Evolutionary conservation across 2,329 filamentous ascomycete species (phyloP), one percentile per base, ranked within the genome.

Genomic region (Aureobasidium sp.): DNA sequence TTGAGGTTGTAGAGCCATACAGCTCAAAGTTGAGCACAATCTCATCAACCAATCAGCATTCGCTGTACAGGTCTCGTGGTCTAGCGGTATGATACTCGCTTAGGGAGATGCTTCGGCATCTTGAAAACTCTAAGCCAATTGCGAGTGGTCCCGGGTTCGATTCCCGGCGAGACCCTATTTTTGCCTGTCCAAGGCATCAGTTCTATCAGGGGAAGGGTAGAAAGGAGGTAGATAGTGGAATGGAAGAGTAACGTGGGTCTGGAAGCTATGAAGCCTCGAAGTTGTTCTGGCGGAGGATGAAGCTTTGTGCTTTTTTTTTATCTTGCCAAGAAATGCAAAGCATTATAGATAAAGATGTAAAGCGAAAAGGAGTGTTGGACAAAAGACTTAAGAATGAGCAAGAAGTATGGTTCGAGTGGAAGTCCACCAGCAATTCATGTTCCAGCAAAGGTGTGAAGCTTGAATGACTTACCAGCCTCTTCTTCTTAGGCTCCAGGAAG

Each of bases 61-160:
- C 6, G 13, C 13, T n/a, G 23, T n/a, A 5, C 36, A 53, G 50
- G 50, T 53, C 50, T 41, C 36, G 50, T 53, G 50, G 50, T 53
- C 50, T 53, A 53, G 50, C 50, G 50, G 50, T 53, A 53, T 53
- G 50, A 53, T 53, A 53, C 50, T 53, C 50, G 50, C 50, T 53
- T 53, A 53, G 50, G 50, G 50, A 53, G 50, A 5, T 39, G 50
- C 15, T 17, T 39, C 23, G 0, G 32, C 7, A 39, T 3, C 50
- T 53, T 53, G 50, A 53, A 52, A 53, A 53, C 50, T 53, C 50
- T 53, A 53, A 53, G 50, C 50, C 50, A 12, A 53, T 53, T 53
- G 50, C 50, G 50, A 53, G 50, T 53, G 50, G 50, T 41, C 50
- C 50, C 50, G 50, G 50, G 50, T 53, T 53, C 50, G 50, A 53